Conservation (phyloP, 768 basidiomycete species). For the Pleurotus ostreatus region DNA sequence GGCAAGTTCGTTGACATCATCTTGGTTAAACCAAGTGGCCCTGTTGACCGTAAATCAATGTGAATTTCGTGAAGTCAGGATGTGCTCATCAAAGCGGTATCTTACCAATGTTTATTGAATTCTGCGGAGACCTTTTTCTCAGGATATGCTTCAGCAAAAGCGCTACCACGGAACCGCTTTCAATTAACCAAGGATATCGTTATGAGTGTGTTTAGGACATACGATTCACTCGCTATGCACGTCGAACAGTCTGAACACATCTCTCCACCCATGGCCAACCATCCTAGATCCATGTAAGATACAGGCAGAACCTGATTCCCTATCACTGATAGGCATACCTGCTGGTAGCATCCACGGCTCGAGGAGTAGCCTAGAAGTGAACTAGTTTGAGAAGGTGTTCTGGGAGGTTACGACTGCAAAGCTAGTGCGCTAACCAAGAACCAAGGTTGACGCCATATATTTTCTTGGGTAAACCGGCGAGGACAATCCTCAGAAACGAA, state of each 20-base stretch:
- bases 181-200: too few relatives aligned
- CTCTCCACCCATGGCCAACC: conserved; percentile 72
- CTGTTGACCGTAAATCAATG: conserved; percentile 21
- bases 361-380: conserved; percentile 56
- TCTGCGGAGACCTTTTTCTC: conserved; percentile 45
- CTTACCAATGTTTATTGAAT: conserved; percentile 64
- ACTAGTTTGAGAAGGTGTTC: conserved; percentile 2
- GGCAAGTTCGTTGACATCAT: conserved; percentile 52
- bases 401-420: neutral
- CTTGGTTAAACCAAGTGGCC: conserved; percentile 69
- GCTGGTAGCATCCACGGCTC: conserved; percentile 83
- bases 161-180: conserved; percentile 28
- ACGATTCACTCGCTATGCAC: conserved; percentile 73
- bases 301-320: too few relatives aligned
- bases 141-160: conserved; percentile 58
- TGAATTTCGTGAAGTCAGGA: too few relatives aligned
- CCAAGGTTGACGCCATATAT: conserved; percentile 63
- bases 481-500: conserved; percentile 8
- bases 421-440: conserved; percentile 40
- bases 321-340: conserved; percentile 28
- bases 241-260: conserved; percentile 50
- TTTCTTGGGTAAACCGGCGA: conserved; percentile 19
- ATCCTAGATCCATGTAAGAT: conserved; percentile 37
- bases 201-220: conserved; percentile 9
- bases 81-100: neutral